Evolutionary conservation across 2,329 filamentous ascomycete genomes (phyloP), one percentile per base, ranked within the genome.

Genomic region (Sporothrix sp.): DNA sequence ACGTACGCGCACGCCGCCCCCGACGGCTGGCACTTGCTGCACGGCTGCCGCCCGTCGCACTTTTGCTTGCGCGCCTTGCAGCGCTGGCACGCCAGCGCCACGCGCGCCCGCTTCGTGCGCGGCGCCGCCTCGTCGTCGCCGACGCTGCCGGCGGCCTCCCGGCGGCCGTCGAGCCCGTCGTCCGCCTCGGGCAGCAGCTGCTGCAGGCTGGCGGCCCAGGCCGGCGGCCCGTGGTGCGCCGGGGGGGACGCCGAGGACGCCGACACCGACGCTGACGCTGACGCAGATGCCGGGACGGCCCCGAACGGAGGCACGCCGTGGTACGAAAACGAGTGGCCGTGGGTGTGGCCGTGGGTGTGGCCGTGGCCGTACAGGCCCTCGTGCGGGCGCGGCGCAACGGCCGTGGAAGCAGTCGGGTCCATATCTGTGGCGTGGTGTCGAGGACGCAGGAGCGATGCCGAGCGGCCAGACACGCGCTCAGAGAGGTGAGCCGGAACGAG

Each of bases 71-170:
- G 47, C 16, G 30, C 30, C 27, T 50, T 50, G 39, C 48, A 50
- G n/a, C 48, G 38, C 48, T 37, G 48, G 38, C 48, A 50, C 5
- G 48, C 48, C n/a, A 50, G n/a, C 10, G 48, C 48, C 3, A 50
- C 39, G 27, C 48, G 48, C 5, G 48, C 30, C 5, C 48, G 48
- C 18, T 37, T 44, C 14, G 36, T 13, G 27, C 45, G 45, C 2
- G 30, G 7, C 2, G 43, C 18, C 7, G 32, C 21, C 5, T 35
- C 42, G 30, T 33, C 18, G 38, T 25, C 25, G 14, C 9, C 13
- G 3, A 9, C 28, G 11, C 32, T 20, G 25, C 25, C 5, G 5
- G 25, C 6, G 25, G 25, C 6, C 25, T 28, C 25, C 10, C 25
- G 11, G n/a, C 30, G 39, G 9, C 10, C 11, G 20, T 14, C 2